phyloP scores from a whole-genome alignment of 2,329 filamentous ascomycete genomes.

The Sarocladium kiliense region DNA sequence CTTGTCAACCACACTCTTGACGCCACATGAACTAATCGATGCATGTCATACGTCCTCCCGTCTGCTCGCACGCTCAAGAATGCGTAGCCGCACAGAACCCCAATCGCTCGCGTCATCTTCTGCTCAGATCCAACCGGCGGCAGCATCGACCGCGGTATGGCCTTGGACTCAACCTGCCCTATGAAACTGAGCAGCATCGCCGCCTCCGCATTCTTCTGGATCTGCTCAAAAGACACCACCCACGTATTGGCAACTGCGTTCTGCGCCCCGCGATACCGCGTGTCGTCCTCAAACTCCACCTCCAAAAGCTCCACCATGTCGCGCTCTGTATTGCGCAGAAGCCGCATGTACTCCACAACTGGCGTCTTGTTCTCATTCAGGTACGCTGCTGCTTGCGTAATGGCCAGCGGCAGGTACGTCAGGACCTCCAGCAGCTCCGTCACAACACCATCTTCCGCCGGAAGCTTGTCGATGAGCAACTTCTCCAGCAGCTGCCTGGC shows the following conservation, averaged over 20 bases:
- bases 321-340: conserved; percentile 25
- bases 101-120: conserved; percentile 21
- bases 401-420: conserved; percentile 29
- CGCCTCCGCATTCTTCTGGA: conserved; percentile 23
- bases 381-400: conserved; percentile 35
- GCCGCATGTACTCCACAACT: conserved; percentile 25
- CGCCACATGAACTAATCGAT: background rate
- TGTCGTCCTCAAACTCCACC: conserved; percentile 26
- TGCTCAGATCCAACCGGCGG: conserved; percentile 14
- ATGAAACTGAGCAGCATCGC: conserved; percentile 32
- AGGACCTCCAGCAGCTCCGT: conserved; percentile 22
- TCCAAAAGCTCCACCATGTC: conserved; percentile 13
- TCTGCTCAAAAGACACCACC: conserved; percentile 35
- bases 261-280: conserved; percentile 23
- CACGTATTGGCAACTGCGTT: conserved; percentile 33
- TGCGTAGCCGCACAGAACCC: conserved; percentile 24
- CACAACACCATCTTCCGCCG: conserved; percentile 5
- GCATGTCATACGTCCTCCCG: conserved; percentile 16
- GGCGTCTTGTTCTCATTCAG: conserved; percentile 24
- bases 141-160: conserved; percentile 30
- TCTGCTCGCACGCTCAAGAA: conserved; percentile 23
- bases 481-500: conserved; percentile 19
- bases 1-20: background rate
- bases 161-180: conserved; percentile 32
- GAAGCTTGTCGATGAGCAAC: conserved; percentile 10